Evolutionary conservation across 23 red algal species (phyloP), one percentile per base, ranked within the genome.

Genomic region (Gracilaria domingensis): DNA sequence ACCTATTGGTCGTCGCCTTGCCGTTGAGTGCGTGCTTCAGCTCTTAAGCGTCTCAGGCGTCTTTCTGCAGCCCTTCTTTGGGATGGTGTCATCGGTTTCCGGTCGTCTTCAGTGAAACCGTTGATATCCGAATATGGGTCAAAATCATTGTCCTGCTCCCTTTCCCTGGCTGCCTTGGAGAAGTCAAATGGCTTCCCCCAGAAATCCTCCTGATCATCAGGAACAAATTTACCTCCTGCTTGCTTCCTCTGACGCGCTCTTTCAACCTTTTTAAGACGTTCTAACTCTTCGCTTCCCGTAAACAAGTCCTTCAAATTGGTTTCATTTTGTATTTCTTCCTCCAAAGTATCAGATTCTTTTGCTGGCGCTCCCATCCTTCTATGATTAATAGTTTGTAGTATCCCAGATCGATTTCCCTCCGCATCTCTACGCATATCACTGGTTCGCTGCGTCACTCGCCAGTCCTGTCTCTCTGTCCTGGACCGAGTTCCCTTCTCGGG

Each of bases 151-250:
- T 26, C 32, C 6, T 66, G 29, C 44, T 59, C 87, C 58, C 40
- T 37, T 5, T 67, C 74, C 49, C 57, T 62, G 4, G 65, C 73
- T 28, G 87, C 87, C n/a, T 49, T 81, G 17, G 71, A 42, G 30
- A 90, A 90, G 40, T 90, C 87, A 81, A 90, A 90, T 35, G 87
- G 87, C 73, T 40, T 73, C 8, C 84, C 84, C 48, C 65, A 72
- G 6, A 70, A 58, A 24, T 58, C 49, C n/a, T 60, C 67, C 32
- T 74, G 44, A 38, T 40, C 55, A n/a, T 65, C 49, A 30, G 76
- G n/a, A 29, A 54, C 56, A 28, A 26, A 59, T 26, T 66, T 21
- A 40, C 49, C 85, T 13, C 13, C 64, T 11, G 50, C 36, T 13
- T 26, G 14, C 23, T 65, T 42, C 28, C 54, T 30, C 20, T 71